Evolutionary conservation across 768 basidiomycete species (phyloP), one percentile per base, ranked within the genome.

Genomic region (Lactarius tabidus): DNA sequence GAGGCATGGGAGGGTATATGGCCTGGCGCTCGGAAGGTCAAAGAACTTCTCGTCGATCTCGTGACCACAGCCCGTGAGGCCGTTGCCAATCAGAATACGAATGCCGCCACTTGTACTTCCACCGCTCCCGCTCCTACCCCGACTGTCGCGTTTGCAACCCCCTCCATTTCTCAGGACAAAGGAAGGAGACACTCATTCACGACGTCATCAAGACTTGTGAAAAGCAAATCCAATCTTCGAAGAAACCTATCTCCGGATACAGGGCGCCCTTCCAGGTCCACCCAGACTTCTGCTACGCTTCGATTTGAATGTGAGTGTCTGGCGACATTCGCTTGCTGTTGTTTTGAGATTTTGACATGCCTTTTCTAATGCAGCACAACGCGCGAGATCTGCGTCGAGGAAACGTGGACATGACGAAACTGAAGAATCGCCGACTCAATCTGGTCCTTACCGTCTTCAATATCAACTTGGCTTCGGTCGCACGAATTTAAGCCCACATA

Each of bases 21-120:
- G 93, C 92, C 92, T 26, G 92, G 92, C 18, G 91, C 91, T 67
- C 82, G 85, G 48, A 93, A 93, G 75, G 92, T 92, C 80, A 92
- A 87, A 75, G 91, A 92, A 71, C 76, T 93, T 45, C 83, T 93
- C 43, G 76, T 81, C 53, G 90, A 91, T 68, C 78, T 91, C 58
- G 82, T 84, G 36, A 85, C 77, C 51, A 91, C 87, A 10, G 87
- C 89, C 5, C 84, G 78, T 52, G 88, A 88, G 62, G 89, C 89
- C 35, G 85, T 91, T 55, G 77, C 70, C 62, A 69, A 69, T 6
- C 63, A 62, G 39, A 65, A 59, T 38, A 72, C 72, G 9, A 55
- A 70, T 63, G 62, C 71, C 54, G 69, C 71, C 54, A 58, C 65
- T 56, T 64, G 70, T 29, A 67, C 67, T 31, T 57, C 67, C 39